These are phyloP conservation scores for Fusarium sambucinum DNA, from an alignment of 2,329 filamentous ascomycete genomes.

Conservation along the genomic window DNA sequence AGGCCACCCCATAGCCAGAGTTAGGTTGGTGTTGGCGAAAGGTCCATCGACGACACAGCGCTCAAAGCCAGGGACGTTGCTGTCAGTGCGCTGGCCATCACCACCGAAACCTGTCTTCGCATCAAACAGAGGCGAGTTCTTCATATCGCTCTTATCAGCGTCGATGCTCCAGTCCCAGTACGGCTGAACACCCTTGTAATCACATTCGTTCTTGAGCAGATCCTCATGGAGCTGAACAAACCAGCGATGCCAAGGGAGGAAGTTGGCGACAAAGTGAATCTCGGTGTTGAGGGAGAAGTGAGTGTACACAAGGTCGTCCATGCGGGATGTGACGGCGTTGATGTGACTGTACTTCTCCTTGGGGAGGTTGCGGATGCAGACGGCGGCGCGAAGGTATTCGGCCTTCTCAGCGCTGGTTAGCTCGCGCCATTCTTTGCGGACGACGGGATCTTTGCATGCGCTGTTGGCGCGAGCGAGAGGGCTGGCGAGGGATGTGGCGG, in stretches of 20 bases:
- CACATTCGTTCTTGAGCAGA: constrained; percentile 16
- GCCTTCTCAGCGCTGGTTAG: constrained; percentile 15
- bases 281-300: constrained; percentile 11
- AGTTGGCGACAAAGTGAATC: constrained; percentile 24
- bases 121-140: constrained; percentile 21
- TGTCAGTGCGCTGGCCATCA: constrained; percentile 2
- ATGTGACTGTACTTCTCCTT: not conserved
- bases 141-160: not conserved
- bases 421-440: constrained; percentile 30
- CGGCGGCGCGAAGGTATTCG: constrained; percentile 23
- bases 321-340: not conserved
- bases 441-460: constrained; percentile 3
- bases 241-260: constrained; percentile 27
- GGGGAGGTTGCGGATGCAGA: constrained; percentile 22
- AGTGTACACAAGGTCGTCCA: constrained; percentile 21
- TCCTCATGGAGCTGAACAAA: constrained; percentile 23
- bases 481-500: not conserved
- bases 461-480: not conserved
- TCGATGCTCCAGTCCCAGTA: constrained; percentile 33
- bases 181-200: constrained; percentile 17
- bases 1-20: constrained; percentile 25
- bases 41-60: constrained; percentile 23
- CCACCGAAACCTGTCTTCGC: constrained; percentile 20
- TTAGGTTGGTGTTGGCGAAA: constrained; percentile 24
- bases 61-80: constrained; percentile 11